Conservation (phyloP, 2,329 filamentous ascomycete species). For the Penicillium sp. region DNA sequence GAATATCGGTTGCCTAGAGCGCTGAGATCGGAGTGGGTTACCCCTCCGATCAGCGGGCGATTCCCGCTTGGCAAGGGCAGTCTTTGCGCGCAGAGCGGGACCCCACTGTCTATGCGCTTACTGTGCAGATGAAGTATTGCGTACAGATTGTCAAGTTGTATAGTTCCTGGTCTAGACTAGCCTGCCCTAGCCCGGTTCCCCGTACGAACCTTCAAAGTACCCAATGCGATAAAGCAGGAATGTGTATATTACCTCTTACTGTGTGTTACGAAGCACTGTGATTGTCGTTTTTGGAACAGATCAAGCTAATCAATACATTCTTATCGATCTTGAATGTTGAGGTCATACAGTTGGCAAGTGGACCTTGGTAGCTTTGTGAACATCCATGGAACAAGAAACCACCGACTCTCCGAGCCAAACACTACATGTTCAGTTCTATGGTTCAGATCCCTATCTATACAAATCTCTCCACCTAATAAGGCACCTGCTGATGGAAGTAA, state of each 20-base stretch:
- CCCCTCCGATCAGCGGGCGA: slow-evolving; percentile 22
- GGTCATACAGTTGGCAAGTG: background rate
- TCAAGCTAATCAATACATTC: background rate
- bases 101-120: background rate
- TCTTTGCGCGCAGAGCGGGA: background rate
- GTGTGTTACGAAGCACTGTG: too few relatives aligned
- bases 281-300: too few relatives aligned
- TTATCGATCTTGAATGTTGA: background rate
- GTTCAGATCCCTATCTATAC: background rate
- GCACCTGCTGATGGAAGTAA: slow-evolving; percentile 21
- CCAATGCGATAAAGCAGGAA: too few relatives aligned
- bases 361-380: background rate
- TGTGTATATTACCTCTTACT: too few relatives aligned
- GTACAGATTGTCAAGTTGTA: too few relatives aligned
- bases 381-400: background rate
- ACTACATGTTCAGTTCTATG: too few relatives aligned
- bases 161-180: too few relatives aligned
- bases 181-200: too few relatives aligned
- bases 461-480: slow-evolving; percentile 9
- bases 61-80: slow-evolving; percentile 16
- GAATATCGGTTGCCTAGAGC: background rate
- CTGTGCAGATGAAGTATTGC: too few relatives aligned
- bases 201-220: too few relatives aligned
- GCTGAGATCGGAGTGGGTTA: slow-evolving; percentile 8
- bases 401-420: too few relatives aligned